Conservation (phyloP, 352 stramenopile species). For the Pythium aristosporum region DNA sequence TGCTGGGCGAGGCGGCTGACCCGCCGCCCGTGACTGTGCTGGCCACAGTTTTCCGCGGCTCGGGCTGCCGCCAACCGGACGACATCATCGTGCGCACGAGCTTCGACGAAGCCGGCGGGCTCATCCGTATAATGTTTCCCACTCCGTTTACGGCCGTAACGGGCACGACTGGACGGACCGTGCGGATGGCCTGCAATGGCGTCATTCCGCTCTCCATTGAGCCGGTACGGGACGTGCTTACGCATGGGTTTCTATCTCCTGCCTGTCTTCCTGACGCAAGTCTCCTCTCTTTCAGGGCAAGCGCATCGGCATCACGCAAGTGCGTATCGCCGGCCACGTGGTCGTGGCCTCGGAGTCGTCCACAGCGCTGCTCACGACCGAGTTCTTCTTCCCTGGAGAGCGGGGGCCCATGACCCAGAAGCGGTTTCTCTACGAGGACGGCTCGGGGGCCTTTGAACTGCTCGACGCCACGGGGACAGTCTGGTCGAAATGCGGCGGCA, state of each 20-base stretch:
- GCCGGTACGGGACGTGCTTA: background rate
- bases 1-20: background rate
- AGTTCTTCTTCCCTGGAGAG: conserved; percentile 28
- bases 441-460: conserved; percentile 21
- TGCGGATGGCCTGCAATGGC: conserved; percentile 18
- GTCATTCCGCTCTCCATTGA: conserved; percentile 20
- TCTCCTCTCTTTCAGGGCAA: conserved; percentile 15
- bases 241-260: background rate
- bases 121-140: conserved; percentile 13
- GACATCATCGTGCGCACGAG: conserved; percentile 1
- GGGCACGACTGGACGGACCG: background rate
- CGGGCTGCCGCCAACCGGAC: conserved; percentile 10
- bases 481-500: conserved; percentile 29
- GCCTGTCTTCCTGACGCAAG: background rate
- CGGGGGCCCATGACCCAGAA: conserved; percentile 17
- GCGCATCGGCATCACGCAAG: conserved; percentile 28
- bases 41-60: conserved; percentile 13
- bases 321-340: conserved; percentile 25
- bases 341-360: conserved; percentile 5
- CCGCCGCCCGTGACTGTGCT: conserved; percentile 3
- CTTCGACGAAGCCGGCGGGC: conserved; percentile 14
- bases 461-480: conserved; percentile 11
- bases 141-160: conserved; percentile 3
- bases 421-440: conserved; percentile 15
- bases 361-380: conserved; percentile 19